Evolutionary conservation across 2,329 filamentous ascomycete genomes (phyloP).

Genomic region (Xenoacremonium recifei): DNA sequence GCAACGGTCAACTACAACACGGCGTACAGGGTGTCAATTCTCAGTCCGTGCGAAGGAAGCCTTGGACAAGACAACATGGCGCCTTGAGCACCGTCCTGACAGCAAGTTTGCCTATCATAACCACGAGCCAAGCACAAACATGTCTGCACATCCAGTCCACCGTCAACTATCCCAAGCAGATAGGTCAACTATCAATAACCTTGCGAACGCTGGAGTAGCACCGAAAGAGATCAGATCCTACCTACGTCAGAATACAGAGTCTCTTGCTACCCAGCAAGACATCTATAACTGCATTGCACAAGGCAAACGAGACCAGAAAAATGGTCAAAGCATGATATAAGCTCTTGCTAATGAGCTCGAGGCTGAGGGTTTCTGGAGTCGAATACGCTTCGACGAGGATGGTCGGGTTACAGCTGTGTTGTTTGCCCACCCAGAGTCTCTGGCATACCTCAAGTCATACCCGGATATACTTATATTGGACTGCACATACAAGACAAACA

Average conservation of each 20-base stretch:
- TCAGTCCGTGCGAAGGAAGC: slow-evolving; percentile 12
- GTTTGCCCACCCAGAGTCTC: slow-evolving; percentile 16
- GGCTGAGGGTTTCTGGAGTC: slow-evolving; percentile 15
- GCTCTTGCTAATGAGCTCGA: slow-evolving; percentile 17
- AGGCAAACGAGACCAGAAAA: slow-evolving; percentile 7
- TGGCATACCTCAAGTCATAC: slow-evolving; percentile 14
- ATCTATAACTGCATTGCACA: slow-evolving; percentile 19
- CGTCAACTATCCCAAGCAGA: slow-evolving; percentile 6
- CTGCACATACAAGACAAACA: slow-evolving; percentile 7
- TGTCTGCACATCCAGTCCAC: slow-evolving; percentile 7
- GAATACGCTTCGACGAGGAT: slow-evolving; percentile 12
- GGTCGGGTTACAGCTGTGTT: slow-evolving; percentile 13
- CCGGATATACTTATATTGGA: slow-evolving; percentile 14
- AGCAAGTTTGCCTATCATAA: slow-evolving; percentile 5
- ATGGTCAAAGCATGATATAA: slow-evolving; percentile 17
- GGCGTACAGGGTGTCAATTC: slow-evolving; percentile 11
- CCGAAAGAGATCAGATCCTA: slow-evolving; percentile 16
- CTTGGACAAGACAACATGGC: slow-evolving; percentile 6
- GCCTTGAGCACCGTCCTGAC: slow-evolving; percentile 8
- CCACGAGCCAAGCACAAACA: slow-evolving; percentile 5
- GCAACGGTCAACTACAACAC: slow-evolving; percentile 6
- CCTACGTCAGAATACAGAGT: slow-evolving; percentile 8
- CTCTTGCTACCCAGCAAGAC: slow-evolving; percentile 17
- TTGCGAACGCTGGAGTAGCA: slow-evolving; percentile 10
- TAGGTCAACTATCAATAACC: slow-evolving; percentile 3